Evolutionary conservation across 495 filamentous ascomycete species (phyloP).

Genomic region (Penicillium maclennaniae): DNA sequence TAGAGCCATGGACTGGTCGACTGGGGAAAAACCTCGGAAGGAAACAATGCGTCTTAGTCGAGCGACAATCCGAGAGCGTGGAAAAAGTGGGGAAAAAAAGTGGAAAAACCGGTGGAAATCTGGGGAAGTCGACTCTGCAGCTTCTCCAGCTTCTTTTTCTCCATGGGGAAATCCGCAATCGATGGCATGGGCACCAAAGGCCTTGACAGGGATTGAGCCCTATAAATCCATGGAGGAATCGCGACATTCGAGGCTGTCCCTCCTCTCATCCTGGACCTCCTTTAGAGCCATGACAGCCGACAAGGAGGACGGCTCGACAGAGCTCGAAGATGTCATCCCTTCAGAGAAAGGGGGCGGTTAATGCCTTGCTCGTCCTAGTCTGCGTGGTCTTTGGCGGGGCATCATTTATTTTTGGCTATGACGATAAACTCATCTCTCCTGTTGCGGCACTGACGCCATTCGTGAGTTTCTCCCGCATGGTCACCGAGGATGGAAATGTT

Average conservation of each 20-base stretch:
- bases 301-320: constrained; percentile 3
- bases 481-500: not conserved
- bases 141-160: constrained; percentile 7
- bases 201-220: not conserved
- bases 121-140: constrained; percentile 10
- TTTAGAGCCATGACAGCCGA: constrained; percentile 10
- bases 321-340: constrained; percentile 24
- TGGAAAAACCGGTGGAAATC: constrained; percentile 3
- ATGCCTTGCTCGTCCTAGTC: constrained; percentile 26
- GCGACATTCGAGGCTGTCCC: not conserved
- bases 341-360: constrained; percentile 20
- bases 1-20: not conserved
- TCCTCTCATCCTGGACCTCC: constrained; percentile 5
- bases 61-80: not conserved
- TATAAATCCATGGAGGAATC: constrained; percentile 8
- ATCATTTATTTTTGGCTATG: constrained; percentile 38
- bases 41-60: constrained; percentile 10
- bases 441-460: constrained; percentile 33
- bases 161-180: constrained; percentile 12
- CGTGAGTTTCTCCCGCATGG: constrained; percentile 23
- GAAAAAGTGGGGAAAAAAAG: too few species aligned
- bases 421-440: constrained; percentile 42
- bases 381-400: constrained; percentile 35
- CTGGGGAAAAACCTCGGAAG: constrained; percentile 21
- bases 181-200: not conserved